phyloP scores from a whole-genome alignment of 2,329 filamentous ascomycete species.

The Microsporum audouinii region DNA sequence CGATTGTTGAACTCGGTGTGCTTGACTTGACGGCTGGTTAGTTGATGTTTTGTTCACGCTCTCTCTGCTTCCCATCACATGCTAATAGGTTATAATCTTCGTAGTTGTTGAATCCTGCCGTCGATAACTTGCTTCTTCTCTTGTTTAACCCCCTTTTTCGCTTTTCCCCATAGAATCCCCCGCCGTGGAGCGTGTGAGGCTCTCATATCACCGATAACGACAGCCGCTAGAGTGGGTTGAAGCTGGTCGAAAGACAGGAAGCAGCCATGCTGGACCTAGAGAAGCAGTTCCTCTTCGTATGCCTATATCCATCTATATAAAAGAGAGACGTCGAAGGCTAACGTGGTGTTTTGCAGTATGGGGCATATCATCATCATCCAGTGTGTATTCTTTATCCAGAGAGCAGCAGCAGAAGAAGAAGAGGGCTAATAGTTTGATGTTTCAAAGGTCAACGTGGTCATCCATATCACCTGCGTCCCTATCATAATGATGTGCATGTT shows the following conservation, averaged over 20 bases:
- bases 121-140: not conserved
- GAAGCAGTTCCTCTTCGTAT: conserved; percentile 55
- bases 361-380: conserved; percentile 53
- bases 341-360: conserved; percentile 41
- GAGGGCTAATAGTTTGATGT: conserved; percentile 9
- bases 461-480: conserved; percentile 55
- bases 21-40: not conserved
- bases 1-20: not conserved
- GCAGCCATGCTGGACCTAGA: conserved; percentile 44
- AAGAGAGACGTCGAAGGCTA: not conserved
- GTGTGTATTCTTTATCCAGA: conserved; percentile 30
- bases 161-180: not conserved
- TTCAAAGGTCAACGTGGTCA: conserved; percentile 50
- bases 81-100: not conserved
- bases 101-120: not conserved
- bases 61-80: not conserved
- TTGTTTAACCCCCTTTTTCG: not conserved
- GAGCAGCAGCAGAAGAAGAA: not conserved
- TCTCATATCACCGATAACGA: not conserved
- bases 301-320: conserved; percentile 19
- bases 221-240: not conserved
- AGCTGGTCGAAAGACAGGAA: not conserved
- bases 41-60: not conserved
- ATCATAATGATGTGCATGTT: conserved; percentile 49
- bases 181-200: not conserved